A percentile compares a stretch with the other conserved stretches of the same genome.
phyloP scores from a whole-genome alignment of 2,329 filamentous ascomycete species.

The Hypoxylon sp. region DNA sequence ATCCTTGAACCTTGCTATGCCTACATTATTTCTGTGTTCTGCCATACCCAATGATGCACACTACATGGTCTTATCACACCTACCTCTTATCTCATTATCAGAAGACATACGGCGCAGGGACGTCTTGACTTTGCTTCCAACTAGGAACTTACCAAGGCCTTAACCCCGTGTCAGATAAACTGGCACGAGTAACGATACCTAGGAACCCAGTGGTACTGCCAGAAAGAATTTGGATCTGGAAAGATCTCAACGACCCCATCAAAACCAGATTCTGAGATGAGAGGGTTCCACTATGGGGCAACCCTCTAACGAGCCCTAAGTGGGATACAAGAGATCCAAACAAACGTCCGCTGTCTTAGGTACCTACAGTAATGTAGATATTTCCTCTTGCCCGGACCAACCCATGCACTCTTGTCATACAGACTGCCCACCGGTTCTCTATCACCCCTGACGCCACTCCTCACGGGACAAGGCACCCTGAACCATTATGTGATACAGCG shows the following conservation, averaged over 20 bases:
- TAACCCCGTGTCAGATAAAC: not conserved
- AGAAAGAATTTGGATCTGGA: not conserved
- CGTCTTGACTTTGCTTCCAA: not conserved
- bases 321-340: not conserved
- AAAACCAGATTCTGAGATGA: not conserved
- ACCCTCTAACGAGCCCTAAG: not conserved
- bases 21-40: conserved; percentile 26
- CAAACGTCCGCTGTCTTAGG: not conserved
- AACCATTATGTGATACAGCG: conserved; percentile 12
- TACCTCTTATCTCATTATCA: conserved; percentile 10
- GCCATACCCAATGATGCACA: conserved; percentile 21
- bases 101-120: not conserved
- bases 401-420: conserved; percentile 5
- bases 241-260: not conserved
- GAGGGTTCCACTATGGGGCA: not conserved
- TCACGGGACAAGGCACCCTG: conserved; percentile 3
- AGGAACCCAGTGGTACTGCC: not conserved
- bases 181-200: not conserved
- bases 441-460: conserved; percentile 13
- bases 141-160: conserved; percentile 1
- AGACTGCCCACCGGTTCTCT: not conserved
- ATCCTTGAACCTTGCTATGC: conserved; percentile 37
- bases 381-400: not conserved
- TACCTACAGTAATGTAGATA: not conserved
- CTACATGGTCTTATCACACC: conserved; percentile 33